Evolutionary conservation across 208 protist genomes (phyloP).

Genomic region (Wallacemonas sp.): DNA sequence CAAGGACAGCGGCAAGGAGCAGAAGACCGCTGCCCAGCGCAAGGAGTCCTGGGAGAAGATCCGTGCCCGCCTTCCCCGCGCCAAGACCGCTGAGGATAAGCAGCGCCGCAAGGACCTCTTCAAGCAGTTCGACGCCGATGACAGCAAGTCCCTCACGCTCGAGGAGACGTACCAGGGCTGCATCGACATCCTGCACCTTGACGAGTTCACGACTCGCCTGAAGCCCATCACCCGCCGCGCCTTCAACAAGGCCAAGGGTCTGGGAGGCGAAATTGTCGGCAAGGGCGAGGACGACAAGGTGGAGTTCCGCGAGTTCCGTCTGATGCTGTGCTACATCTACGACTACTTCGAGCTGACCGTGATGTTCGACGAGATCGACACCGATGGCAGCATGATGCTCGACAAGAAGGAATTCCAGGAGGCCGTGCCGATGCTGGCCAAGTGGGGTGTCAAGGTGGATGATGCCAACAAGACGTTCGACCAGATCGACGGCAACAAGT

Average conservation of each 20-base stretch:
- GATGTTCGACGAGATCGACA: constrained; percentile 83
- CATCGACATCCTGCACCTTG: constrained; percentile 37
- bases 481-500: constrained; percentile 61
- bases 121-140: constrained; percentile 60
- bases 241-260: too few relatives aligned
- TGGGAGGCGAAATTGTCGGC: too few relatives aligned
- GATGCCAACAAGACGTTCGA: constrained; percentile 54
- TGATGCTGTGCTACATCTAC: too few relatives aligned
- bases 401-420: constrained; percentile 59
- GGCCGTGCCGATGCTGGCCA: constrained; percentile 39
- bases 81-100: constrained; percentile 31
- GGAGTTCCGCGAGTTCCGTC: too few relatives aligned
- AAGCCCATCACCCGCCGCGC: constrained; percentile 67
- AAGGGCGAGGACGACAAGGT: too few relatives aligned
- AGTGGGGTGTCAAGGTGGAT: constrained; percentile 54
- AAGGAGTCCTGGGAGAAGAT: constrained; percentile 43
- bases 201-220: constrained; percentile 58
- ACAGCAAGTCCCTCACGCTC: constrained; percentile 44
- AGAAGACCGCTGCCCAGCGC: constrained; percentile 35
- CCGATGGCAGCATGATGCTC: constrained; percentile 59
- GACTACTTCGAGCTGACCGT: constrained; percentile 62
- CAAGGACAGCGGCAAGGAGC: constrained; percentile 15
- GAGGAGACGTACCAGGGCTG: constrained; percentile 55
- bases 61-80: constrained; percentile 17
- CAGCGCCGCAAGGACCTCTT: constrained; percentile 59